Conservation (phyloP, 1,139 yeast species). For the Pichia sp. region DNA sequence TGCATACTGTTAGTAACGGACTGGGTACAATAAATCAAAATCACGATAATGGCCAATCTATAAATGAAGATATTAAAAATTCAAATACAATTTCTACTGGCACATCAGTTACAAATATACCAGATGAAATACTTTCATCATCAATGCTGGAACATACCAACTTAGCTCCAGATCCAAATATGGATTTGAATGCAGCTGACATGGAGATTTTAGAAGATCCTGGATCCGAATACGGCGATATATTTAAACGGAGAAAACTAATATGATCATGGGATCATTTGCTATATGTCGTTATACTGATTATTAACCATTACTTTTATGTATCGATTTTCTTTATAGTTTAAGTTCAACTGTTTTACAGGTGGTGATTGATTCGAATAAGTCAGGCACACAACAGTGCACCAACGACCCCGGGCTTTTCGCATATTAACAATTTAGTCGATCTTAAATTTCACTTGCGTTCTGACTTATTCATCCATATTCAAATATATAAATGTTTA, state of each 20-base stretch:
- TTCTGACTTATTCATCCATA: neutral
- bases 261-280: neutral
- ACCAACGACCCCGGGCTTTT: neutral
- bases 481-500: neutral
- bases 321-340: no score
- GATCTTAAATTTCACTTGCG: neutral
- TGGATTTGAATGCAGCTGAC: neutral
- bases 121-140: slow-evolving; percentile 7
- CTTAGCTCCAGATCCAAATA: slow-evolving; percentile 7
- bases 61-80: neutral
- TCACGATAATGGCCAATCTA: neutral
- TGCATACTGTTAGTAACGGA: neutral
- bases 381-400: neutral
- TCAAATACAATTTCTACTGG: neutral
- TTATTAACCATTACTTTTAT: no score
- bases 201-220: neutral
- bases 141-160: slow-evolving; percentile 7
- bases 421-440: neutral
- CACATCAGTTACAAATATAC: neutral
- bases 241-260: slow-evolving; percentile 7
- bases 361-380: no score
- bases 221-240: slow-evolving; percentile 7
- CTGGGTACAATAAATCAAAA: neutral
- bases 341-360: no score
- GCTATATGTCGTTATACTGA: no score